Evolutionary conservation across 805 yeast species (phyloP), one percentile per base, ranked within the genome.

Genomic region (Saccharomycopsis fibuligera): DNA sequence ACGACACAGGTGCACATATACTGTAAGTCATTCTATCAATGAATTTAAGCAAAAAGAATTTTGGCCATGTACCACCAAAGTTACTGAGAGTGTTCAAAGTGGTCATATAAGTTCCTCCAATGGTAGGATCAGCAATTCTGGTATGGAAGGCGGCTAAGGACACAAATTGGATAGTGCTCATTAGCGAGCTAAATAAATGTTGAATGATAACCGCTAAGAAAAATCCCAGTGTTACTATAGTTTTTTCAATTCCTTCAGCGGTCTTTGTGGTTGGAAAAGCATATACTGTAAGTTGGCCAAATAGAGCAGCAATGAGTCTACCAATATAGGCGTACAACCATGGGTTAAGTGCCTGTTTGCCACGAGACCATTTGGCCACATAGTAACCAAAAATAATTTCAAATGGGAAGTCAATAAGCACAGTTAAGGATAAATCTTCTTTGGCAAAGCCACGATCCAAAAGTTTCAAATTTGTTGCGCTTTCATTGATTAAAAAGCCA

Each of bases 51-150:
- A 91, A 81, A 29, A 93, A 69, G n/a, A 87, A 68, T 47, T 88
- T 74, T 1, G 99, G 99, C 99, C 99, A 93, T 39, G 95, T 93
- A 9, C 99, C 99, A 22, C 99, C 99, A 50, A 91, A 73, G 62
- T 93, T 93, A 37, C 95, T 80, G 42, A 93, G 70, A 0, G 99
- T 93, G 65, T 93, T 93, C 50, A 93, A 70, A 0, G 96, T 82
- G 0, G 99, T 93, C 98, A 93, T 91, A 64, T 93, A 93, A 0
- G 99, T 93, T 1, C 99, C 99, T 16, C 99, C 99, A 58, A 93
- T 86, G 17, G 81, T 67, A 0, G 99, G 98, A 62, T 93, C 99
- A 1, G 99, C 96, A 47, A 93, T 86, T 57, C 83, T 81, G 2
- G 97, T 91, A 66, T 91, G 97, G 72, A 93, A 93, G 0, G 98